phyloP scores from a whole-genome alignment of 345 rosid species.

The Geranium brycei region DNA sequence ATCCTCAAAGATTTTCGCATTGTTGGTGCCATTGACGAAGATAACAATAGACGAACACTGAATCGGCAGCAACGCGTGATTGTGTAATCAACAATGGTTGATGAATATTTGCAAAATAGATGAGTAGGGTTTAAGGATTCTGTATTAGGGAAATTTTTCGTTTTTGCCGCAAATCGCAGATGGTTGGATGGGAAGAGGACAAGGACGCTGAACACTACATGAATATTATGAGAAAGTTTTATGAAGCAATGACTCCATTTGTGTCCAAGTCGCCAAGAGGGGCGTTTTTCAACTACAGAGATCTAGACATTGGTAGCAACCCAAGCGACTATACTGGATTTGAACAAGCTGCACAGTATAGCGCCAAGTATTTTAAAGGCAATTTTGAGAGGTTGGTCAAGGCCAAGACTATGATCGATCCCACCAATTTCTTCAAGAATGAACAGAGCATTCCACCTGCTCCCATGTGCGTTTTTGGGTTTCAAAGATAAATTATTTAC shows the following conservation, averaged over 20 bases:
- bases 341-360: conserved; percentile 14
- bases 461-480: background rate
- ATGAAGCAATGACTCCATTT: conserved; percentile 30
- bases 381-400: conserved; percentile 20
- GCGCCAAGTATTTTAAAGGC: conserved; percentile 16
- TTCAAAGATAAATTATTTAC: too few relatives aligned
- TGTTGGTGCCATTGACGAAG: too few relatives aligned
- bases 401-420: conserved; percentile 26
- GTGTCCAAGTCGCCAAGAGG: conserved; percentile 50
- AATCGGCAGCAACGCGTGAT: too few relatives aligned
- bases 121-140: too few relatives aligned
- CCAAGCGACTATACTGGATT: conserved; percentile 9
- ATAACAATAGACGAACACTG: too few relatives aligned
- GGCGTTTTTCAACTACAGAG: conserved; percentile 25
- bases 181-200: conserved; percentile 22
- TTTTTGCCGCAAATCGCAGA: too few relatives aligned
- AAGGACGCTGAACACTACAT: conserved; percentile 15
- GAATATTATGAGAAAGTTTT: conserved; percentile 22
- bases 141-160: too few relatives aligned
- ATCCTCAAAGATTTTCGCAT: too few relatives aligned
- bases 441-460: conserved; percentile 32
- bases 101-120: too few relatives aligned
- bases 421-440: conserved; percentile 26
- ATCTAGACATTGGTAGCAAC: conserved; percentile 14
- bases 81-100: too few relatives aligned